phyloP scores from a whole-genome alignment of 1,139 yeast genomes.

The Saccharomyces pastorianus region DNA sequence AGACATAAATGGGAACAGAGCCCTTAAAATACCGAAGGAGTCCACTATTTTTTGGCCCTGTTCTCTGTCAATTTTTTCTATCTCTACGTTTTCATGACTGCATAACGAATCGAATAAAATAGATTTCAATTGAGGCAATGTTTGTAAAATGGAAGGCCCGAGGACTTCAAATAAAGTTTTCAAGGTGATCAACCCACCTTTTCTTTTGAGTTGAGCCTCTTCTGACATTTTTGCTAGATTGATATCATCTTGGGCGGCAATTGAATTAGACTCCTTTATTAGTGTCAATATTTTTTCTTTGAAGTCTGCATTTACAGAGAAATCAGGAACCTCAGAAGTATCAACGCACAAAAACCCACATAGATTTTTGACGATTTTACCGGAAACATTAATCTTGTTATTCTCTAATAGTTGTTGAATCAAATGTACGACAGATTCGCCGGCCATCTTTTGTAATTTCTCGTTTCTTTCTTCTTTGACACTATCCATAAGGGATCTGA shows the following conservation, averaged over 20 bases:
- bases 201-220: slow-evolving; percentile 71
- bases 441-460: slow-evolving; percentile 63
- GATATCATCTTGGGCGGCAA: slow-evolving; percentile 60
- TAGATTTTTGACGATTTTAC: slow-evolving; percentile 79
- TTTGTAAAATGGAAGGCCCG: slow-evolving; percentile 46
- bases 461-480: slow-evolving; percentile 66
- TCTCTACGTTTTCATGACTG: slow-evolving; percentile 27
- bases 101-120: slow-evolving; percentile 61
- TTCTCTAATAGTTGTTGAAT: slow-evolving; percentile 48
- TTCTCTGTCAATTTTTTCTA: slow-evolving; percentile 37
- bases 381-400: slow-evolving; percentile 67
- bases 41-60: slow-evolving; percentile 81
- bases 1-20: slow-evolving; percentile 59
- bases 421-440: slow-evolving; percentile 58
- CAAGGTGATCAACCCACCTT: slow-evolving; percentile 72
- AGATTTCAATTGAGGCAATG: slow-evolving; percentile 60
- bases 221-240: slow-evolving; percentile 57
- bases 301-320: slow-evolving; percentile 54
- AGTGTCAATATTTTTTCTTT: slow-evolving; percentile 61
- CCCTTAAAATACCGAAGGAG: slow-evolving; percentile 73
- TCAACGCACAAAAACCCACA: slow-evolving; percentile 94
- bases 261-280: slow-evolving; percentile 67
- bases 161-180: slow-evolving; percentile 47
- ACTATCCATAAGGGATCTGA: slow-evolving; percentile 88
- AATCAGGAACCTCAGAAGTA: slow-evolving; percentile 93